phyloP scores from a whole-genome alignment of 2,329 filamentous ascomycete species.

The Sporothrix inflata region DNA sequence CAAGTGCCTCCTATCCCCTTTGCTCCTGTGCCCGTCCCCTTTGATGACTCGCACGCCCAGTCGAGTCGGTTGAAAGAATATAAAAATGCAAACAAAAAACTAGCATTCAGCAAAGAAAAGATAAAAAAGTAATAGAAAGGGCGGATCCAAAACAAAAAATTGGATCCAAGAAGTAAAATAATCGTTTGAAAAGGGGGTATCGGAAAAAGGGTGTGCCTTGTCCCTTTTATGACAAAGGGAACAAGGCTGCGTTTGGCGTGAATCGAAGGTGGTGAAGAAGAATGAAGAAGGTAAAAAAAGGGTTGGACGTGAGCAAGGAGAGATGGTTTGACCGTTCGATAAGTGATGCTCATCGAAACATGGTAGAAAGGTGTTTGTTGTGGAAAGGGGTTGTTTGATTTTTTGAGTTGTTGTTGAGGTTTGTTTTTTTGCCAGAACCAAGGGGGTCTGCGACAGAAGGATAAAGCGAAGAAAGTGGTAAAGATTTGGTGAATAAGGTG shows the following conservation, averaged over 20 bases:
- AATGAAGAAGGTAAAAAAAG: neutral
- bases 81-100: neutral
- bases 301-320: neutral
- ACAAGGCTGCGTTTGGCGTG: neutral
- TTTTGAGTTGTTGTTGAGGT: neutral
- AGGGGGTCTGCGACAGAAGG: neutral
- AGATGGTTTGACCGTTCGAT: neutral
- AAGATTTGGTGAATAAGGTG: neutral
- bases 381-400: neutral
- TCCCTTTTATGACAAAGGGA: neutral
- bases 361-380: neutral
- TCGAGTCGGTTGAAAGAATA: constrained; percentile 22
- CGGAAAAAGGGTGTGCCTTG: constrained; percentile 24
- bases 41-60: constrained; percentile 27
- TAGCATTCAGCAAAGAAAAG: neutral
- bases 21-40: neutral
- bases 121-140: neutral
- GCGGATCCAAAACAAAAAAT: neutral
- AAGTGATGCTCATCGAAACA: too few species aligned
- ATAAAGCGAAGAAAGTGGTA: neutral
- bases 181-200: constrained; percentile 27
- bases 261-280: constrained; percentile 12
- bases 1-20: neutral
- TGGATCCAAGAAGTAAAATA: neutral
- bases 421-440: neutral